Base-by-base conservation (phyloP, 805 yeast species). In the Tetrapisispora namnaoensis region DNA sequence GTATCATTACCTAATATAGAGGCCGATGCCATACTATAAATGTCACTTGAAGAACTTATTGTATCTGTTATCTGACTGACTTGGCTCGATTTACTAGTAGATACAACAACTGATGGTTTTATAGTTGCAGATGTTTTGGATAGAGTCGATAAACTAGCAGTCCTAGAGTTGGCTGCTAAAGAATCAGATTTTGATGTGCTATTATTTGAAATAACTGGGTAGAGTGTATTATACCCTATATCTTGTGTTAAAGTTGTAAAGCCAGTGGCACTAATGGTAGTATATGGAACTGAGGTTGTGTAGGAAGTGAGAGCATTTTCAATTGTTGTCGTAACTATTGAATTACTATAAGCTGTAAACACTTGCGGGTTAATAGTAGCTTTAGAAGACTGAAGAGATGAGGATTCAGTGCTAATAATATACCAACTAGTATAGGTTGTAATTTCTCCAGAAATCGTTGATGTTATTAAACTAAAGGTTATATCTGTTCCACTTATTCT, bases 161-260 rank as follows among this genome's bases (percentile, higher is more conserved):
- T 40, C 49, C 40, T 41, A 67, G 65, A 46, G 60, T 55, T 51
- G 53, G 54, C 37, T 60, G 21, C 38, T 13, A 18, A 36, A 13
- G 38, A 36, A 36, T 16, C 3, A 5, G 38, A 57, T 35, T 4
- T 16, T 4, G 28, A 20, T 8, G 14, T 48, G 43, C 56, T 59
- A 27, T 44, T 47, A 14, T 49, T 36, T 34, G 58, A 55, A 20
- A 48, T 50, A 44, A 62, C 11, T 7, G 6, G n/a, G 11, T 35
- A 39, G 6, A 11, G 32, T 4, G 21, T 42, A 16, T 34, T 28
- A 27, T 41, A 22, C n/a, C 42, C 47, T 5, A 46, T 6, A 18
- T 39, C 41, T 40, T 46, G 43, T 32, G 20, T 44, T 32, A 37
- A 22, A 16, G 39, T 45, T 17, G 50, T 43, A 18, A 43, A 43